Conservation (phyloP, 371 early-diverging fungal genomes). For the Scutellospora calospora region DNA sequence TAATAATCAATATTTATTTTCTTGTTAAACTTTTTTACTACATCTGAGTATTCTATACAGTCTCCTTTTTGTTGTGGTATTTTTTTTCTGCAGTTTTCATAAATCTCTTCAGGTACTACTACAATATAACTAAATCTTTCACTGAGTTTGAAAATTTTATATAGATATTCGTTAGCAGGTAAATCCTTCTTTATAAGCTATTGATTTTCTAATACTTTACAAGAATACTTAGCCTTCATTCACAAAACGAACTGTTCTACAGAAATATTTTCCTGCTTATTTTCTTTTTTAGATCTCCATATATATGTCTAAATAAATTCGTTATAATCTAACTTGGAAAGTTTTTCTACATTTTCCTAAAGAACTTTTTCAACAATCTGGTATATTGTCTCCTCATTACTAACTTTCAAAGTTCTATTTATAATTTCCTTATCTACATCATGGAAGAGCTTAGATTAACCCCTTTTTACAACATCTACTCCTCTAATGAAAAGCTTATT, state of each 20-base stretch:
- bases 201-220: not conserved
- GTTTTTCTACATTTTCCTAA: not conserved
- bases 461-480: slow-evolving; percentile 3
- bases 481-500: slow-evolving; percentile 11
- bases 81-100: not conserved
- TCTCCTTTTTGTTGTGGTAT: slow-evolving; percentile 7
- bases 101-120: not conserved
- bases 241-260: not conserved
- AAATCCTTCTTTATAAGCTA: slow-evolving; percentile 7
- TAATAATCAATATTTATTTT: slow-evolving; percentile 13
- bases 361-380: not conserved
- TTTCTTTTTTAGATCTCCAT: slow-evolving; percentile 16
- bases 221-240: slow-evolving; percentile 9
- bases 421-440: not conserved
- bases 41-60: slow-evolving; percentile 10
- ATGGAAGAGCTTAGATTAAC: slow-evolving; percentile 1
- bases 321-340: slow-evolving; percentile 1
- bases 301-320: slow-evolving; percentile 9
- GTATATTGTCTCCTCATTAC: not conserved
- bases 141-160: slow-evolving; percentile 18
- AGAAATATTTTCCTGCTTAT: not conserved
- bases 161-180: slow-evolving; percentile 15
- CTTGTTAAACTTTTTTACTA: slow-evolving; percentile 25
- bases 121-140: slow-evolving; percentile 25
- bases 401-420: not conserved